Base-by-base conservation (phyloP, 2,329 filamentous ascomycete genomes). In the Arthroderma sp. region DNA sequence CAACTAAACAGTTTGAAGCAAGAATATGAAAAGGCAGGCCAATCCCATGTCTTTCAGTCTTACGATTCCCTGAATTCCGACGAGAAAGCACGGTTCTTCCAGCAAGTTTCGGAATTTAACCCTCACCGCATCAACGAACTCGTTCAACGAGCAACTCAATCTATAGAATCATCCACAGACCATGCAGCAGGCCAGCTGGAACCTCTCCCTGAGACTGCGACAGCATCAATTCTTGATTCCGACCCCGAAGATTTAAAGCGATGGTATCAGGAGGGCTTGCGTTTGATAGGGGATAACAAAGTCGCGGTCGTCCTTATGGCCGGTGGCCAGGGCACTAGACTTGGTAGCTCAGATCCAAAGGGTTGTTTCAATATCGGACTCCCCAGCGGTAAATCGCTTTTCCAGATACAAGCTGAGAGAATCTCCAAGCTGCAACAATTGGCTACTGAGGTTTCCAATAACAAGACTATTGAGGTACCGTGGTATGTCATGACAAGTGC, bases 401-500 rank as follows among this genome's bases (percentile, higher is more conserved):
- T 98, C 75, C 88, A 96, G 72, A 84, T 98, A 56, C 91, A 98
- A 68, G 91, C 84, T 38, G 88, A 98, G 76, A 76, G 91, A 44
- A 96, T 98, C 60, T 74, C 74, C 58, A 93, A 87, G 70, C 69
- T 94, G 6, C 84, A 96, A 68, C 68, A 80, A 57, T 71, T 96
- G 52, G 88, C 89, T 37, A 74, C 79, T 55, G 79, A 83, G 64
- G 78, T 81, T 61, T 71, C 77, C 44, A 75, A 75, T 47, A 73
- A 74, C 53, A 64, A 66, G 51, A 71, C 70, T 44, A 78, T 78
- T 37, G 72, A 82, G 30, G 80, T 96, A 36, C 91, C 91, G 8
- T 98, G 91, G 91, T 98, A 98, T 68, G 86, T 98, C 66, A 98
- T 98, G 91, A 98, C 91, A 57, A 94, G 86, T 58, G 91, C 91